A percentile compares a stretch with the other conserved stretches of the same genome.
Conservation (phyloP, 148 eudicot genomes). For the Selenicereus undatus region DNA sequence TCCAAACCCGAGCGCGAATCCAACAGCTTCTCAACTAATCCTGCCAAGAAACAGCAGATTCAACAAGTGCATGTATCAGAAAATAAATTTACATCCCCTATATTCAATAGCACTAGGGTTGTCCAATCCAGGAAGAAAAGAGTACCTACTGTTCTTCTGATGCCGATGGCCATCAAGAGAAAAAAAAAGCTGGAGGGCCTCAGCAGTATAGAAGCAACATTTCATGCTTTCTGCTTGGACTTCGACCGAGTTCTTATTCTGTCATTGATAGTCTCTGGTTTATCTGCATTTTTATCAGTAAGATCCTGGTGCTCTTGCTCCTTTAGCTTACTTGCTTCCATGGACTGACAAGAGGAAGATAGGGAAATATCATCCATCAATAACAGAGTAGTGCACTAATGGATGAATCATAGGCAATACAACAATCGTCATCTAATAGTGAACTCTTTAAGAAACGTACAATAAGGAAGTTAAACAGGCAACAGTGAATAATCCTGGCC, state of each 20-base stretch:
- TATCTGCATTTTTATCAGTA: slow-evolving; percentile 17
- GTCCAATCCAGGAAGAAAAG: slow-evolving; percentile 1
- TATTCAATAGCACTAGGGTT: neutral
- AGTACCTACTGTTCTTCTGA: neutral
- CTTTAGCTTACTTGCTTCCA: slow-evolving; percentile 14
- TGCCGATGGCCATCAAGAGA: neutral
- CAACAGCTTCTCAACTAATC: slow-evolving; percentile 14
- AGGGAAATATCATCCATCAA: neutral
- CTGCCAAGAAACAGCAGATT: slow-evolving; percentile 1
- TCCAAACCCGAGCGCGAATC: slow-evolving; percentile 2
- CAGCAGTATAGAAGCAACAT: neutral
- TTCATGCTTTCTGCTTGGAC: slow-evolving; percentile 22
- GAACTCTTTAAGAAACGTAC: too few relatives aligned
- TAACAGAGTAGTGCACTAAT: neutral
- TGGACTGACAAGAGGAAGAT: neutral
- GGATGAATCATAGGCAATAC: neutral
- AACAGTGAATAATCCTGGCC: too few relatives aligned
- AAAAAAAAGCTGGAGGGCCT: neutral
- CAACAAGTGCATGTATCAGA: neutral
- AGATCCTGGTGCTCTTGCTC: slow-evolving; percentile 17
- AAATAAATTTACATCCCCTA: neutral
- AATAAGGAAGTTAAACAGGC: too few relatives aligned
- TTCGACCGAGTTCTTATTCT: slow-evolving; percentile 11
- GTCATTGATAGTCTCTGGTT: slow-evolving; percentile 15
- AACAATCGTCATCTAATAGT: too few relatives aligned